Base-by-base conservation (phyloP, 495 filamentous ascomycete genomes). In the Jackrogersella minutella region DNA sequence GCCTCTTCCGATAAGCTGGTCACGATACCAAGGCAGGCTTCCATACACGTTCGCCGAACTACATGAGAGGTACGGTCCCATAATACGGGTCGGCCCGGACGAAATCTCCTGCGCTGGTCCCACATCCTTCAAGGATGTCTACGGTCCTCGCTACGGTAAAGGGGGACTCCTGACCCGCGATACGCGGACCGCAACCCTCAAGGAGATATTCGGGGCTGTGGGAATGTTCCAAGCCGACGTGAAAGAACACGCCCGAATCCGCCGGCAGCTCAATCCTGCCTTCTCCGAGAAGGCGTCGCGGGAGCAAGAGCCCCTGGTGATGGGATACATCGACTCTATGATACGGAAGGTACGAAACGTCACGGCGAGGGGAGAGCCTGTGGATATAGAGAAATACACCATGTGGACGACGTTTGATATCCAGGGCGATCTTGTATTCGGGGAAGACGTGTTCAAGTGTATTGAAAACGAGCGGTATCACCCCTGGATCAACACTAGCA, bases 361-460 rank as follows among this genome's bases (percentile, higher is more conserved):
- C 17, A 31, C 54, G 6, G 24, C 14, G 2, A 44, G 46, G 9
- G 71, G 57, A 33, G 11, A 69, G 34, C 28, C 68, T 0, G 66
- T 76, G 14, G 69, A 82, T 14, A 68, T 84, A 53, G 70, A 71
- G 5, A 74, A 82, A 17, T 87, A 85, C 81, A 84, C 78, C 55
- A 87, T 86, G 60, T 86, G 75, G 50, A 74, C 75, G 9, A 87
- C 86, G 0, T 89, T 88, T 50, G 86, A 88, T 57, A 78, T 88
- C 26, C 86, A 88, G 43, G 86, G 86, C 1, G 86, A 88, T 62
- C 68, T 89, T 6, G 77, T 82, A 0, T 87, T 88, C 51, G 86
- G 85, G 6, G 55, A 64, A 11, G 79, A 85, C 53, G 74, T 85
- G 0, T 88, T 89, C 58, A 77, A 76, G 7, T 84, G 84, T 47